These are phyloP conservation scores for Aspergillus cristatus DNA, from an alignment of 495 filamentous ascomycete genomes.

Conservation along the genomic window DNA sequence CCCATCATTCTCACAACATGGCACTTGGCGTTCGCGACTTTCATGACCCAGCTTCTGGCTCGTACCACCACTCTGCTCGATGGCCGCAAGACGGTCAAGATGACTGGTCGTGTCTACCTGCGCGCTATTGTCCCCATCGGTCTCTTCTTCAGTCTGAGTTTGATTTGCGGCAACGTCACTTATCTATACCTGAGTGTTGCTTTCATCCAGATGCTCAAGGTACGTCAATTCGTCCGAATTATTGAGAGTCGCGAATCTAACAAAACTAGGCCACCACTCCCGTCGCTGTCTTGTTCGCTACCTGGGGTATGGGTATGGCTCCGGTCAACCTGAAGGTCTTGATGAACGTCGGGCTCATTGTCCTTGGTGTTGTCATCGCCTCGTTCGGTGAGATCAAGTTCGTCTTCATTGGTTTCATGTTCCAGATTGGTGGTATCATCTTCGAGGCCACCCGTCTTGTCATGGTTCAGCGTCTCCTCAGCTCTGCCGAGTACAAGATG, in stretches of 20 bases:
- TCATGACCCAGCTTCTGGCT: slow-evolving; percentile 85
- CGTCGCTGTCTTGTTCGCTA: slow-evolving; percentile 76
- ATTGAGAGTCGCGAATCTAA: slow-evolving; percentile 7
- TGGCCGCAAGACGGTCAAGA: slow-evolving; percentile 82
- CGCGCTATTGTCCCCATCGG: slow-evolving; percentile 90
- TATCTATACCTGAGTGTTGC: slow-evolving; percentile 88
- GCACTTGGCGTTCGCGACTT: slow-evolving; percentile 80
- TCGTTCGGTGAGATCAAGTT: slow-evolving; percentile 92
- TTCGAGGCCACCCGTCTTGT: slow-evolving; percentile 88
- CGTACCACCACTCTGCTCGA: slow-evolving; percentile 79
- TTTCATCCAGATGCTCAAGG: slow-evolving; percentile 98
- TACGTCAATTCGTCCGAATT: slow-evolving; percentile 19
- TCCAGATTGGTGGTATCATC: slow-evolving; percentile 72
- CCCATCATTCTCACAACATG: slow-evolving; percentile 82
- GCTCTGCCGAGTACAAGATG: slow-evolving; percentile 93
- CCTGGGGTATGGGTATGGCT: slow-evolving; percentile 73
- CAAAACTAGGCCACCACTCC: slow-evolving; percentile 68
- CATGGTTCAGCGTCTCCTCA: slow-evolving; percentile 84
- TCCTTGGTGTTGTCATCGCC: slow-evolving; percentile 81
- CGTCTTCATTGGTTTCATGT: slow-evolving; percentile 75
- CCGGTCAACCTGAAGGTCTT: slow-evolving; percentile 71
- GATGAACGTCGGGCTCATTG: slow-evolving; percentile 79
- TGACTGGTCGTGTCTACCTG: slow-evolving; percentile 86
- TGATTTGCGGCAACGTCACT: slow-evolving; percentile 91
- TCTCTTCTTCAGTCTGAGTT: slow-evolving; percentile 82